phyloP scores from a whole-genome alignment of 306 rosid species.

The Lablab purpureus region DNA sequence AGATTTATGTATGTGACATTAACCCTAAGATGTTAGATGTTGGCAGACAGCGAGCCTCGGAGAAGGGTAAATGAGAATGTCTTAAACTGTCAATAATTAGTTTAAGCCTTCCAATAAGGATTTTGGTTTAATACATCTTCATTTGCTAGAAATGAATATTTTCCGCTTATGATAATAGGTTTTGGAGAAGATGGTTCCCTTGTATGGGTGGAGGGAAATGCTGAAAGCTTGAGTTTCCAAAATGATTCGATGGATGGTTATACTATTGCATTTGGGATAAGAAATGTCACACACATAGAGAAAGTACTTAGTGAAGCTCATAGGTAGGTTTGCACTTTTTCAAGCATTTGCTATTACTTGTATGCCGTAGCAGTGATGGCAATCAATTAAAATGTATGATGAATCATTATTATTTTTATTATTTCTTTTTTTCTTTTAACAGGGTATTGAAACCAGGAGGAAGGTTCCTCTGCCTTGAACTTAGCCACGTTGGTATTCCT shows the following conservation, averaged over 20 bases:
- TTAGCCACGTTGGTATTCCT: slow-evolving; percentile 87
- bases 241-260: slow-evolving; percentile 93
- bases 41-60: slow-evolving; percentile 74
- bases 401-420: neutral
- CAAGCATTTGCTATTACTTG: slow-evolving; percentile 36
- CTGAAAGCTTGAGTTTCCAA: slow-evolving; percentile 74
- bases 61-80: slow-evolving; percentile 65
- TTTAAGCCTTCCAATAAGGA: slow-evolving; percentile 28
- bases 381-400: slow-evolving; percentile 28
- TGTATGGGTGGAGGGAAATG: slow-evolving; percentile 89
- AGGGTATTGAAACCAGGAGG: slow-evolving; percentile 94
- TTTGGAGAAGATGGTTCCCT: slow-evolving; percentile 77
- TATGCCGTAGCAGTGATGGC: neutral
- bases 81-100: slow-evolving; percentile 23
- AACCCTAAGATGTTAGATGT: slow-evolving; percentile 89
- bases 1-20: slow-evolving; percentile 84
- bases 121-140: slow-evolving; percentile 22
- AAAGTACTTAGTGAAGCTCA: slow-evolving; percentile 84
- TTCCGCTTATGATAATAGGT: slow-evolving; percentile 59
- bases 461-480: slow-evolving; percentile 95
- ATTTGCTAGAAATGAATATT: slow-evolving; percentile 44
- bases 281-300: slow-evolving; percentile 97
- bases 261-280: slow-evolving; percentile 96
- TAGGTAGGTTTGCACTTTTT: slow-evolving; percentile 58
- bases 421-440: slow-evolving; percentile 34